Percentiles rank a stretch among this genome's conserved stretches.
phyloP scores from a whole-genome alignment of 371 early-diverging fungal genomes.

The Rhizopus sp. region DNA sequence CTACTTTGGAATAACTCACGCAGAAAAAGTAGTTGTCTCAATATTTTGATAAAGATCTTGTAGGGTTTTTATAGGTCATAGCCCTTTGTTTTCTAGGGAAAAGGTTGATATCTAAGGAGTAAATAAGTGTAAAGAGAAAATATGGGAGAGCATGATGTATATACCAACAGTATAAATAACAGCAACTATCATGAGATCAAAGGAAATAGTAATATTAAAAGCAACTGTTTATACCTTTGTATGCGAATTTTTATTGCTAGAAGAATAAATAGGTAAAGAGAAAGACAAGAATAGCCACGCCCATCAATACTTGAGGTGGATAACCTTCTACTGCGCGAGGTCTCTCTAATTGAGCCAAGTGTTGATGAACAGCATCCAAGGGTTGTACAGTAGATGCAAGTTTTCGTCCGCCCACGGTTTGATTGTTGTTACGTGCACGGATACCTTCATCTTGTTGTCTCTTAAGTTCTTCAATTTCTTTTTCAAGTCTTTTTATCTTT shows the following conservation, averaged over 20 bases:
- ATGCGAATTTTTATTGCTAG: neutral
- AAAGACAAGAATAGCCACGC: conserved; percentile 19
- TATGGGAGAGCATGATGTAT: no score
- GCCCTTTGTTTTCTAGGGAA: no score
- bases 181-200: no score
- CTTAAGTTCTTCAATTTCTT: conserved; percentile 7
- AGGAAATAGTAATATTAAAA: no score
- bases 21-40: no score
- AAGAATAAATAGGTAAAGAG: conserved; percentile 26
- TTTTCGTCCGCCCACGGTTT: conserved; percentile 21
- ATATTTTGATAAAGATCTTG: no score
- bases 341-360: conserved; percentile 56
- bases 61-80: no score
- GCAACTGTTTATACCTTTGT: no score
- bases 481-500: conserved; percentile 7
- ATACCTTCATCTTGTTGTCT: conserved; percentile 14
- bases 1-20: no score
- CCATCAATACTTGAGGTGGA: conserved; percentile 22
- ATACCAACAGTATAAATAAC: no score
- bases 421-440: conserved; percentile 18
- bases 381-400: conserved; percentile 41
- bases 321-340: conserved; percentile 49
- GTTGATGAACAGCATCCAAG: conserved; percentile 54
- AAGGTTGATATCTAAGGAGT: no score
- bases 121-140: no score